phyloP scores from a whole-genome alignment of 768 basidiomycete genomes.

The Gymnopilus junonius region DNA sequence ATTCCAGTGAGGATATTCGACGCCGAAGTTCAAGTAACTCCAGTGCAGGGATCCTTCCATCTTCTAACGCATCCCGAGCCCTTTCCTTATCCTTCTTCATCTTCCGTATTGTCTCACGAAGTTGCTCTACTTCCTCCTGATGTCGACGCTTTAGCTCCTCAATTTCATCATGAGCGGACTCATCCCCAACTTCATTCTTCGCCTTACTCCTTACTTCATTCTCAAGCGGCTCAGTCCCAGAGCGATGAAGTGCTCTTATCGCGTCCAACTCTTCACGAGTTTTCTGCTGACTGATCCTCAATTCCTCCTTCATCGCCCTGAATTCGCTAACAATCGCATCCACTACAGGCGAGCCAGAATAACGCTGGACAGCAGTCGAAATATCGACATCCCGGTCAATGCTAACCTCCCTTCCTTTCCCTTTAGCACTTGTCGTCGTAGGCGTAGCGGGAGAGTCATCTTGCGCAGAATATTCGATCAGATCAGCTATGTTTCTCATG shows the following conservation, averaged over 20 bases:
- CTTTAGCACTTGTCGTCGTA: conserved; percentile 12
- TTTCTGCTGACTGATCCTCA: conserved; percentile 10
- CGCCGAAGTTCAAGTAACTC: conserved; percentile 20
- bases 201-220: conserved; percentile 4
- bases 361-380: background rate
- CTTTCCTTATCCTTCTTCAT: conserved; percentile 11
- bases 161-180: conserved; percentile 1
- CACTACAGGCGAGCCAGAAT: conserved; percentile 13
- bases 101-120: conserved; percentile 4
- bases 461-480: conserved; percentile 16
- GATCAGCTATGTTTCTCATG: conserved; percentile 26
- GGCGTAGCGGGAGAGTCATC: background rate
- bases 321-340: conserved; percentile 18
- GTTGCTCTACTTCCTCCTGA: conserved; percentile 12
- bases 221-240: conserved; percentile 12
- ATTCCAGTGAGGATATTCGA: conserved; percentile 17
- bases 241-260: conserved; percentile 10
- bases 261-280: conserved; percentile 14
- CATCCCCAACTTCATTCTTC: background rate
- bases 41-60: conserved; percentile 1
- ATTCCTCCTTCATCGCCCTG: conserved; percentile 23
- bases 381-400: conserved; percentile 1
- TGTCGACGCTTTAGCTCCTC: conserved; percentile 11
- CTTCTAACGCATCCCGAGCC: conserved; percentile 5
- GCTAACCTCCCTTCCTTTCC: conserved; percentile 17